phyloP scores from a whole-genome alignment of 768 basidiomycete species.

The Porphyrellus cyaneotinctus region DNA sequence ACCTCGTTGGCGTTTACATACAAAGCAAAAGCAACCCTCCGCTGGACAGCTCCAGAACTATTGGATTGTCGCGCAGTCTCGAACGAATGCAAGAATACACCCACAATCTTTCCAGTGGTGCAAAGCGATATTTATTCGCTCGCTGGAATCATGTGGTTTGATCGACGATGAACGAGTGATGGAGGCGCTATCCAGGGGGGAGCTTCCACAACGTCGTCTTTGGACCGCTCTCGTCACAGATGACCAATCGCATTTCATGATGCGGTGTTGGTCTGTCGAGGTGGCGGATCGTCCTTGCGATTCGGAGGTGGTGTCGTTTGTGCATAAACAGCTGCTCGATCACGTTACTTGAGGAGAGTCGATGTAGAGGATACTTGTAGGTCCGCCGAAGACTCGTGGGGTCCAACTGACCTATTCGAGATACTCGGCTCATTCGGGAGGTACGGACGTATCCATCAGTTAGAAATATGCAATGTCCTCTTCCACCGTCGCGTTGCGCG shows the following conservation, averaged over 20 bases:
- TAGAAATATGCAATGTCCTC: too few relatives aligned
- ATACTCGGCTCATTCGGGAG: too few relatives aligned
- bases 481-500: too few relatives aligned
- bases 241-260: conserved; percentile 23
- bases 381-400: too few relatives aligned
- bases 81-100: neutral
- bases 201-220: conserved; percentile 17
- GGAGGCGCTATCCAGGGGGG: conserved; percentile 11
- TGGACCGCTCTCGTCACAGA: conserved; percentile 11
- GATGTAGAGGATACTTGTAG: neutral
- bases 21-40: conserved; percentile 36
- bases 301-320: conserved; percentile 25
- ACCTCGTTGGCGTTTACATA: conserved; percentile 32
- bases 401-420: too few relatives aligned
- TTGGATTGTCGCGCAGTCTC: conserved; percentile 13
- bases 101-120: conserved; percentile 12
- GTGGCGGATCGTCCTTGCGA: conserved; percentile 30
- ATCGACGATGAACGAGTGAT: conserved; percentile 18
- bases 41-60: conserved; percentile 47
- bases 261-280: conserved; percentile 27
- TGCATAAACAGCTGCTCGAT: conserved; percentile 13
- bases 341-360: neutral
- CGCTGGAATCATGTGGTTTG: conserved; percentile 21
- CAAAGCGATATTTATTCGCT: conserved; percentile 39
- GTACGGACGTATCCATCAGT: too few relatives aligned